These are phyloP conservation scores for Botrytis elliptica DNA, from an alignment of 2,329 filamentous ascomycete genomes.

Conservation along the genomic window DNA sequence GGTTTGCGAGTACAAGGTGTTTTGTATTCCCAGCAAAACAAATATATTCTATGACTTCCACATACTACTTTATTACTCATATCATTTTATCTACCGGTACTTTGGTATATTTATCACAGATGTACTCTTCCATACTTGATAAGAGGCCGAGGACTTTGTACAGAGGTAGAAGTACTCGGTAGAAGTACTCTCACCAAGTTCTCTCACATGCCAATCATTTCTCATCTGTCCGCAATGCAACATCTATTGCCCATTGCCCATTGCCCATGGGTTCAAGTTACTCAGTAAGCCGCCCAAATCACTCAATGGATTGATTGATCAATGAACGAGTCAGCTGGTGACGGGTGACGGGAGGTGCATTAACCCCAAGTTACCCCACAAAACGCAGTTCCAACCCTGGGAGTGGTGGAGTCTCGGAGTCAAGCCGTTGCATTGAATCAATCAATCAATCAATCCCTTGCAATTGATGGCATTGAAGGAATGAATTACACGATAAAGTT, in stretches of 20 bases:
- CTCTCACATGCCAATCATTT: background rate
- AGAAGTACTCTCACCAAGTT: background rate
- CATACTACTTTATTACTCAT: background rate
- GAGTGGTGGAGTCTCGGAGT: no score
- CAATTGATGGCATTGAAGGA: background rate
- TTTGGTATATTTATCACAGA: background rate
- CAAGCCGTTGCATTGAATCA: no score
- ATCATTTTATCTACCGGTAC: no score
- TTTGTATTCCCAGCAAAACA: background rate
- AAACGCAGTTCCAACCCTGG: background rate
- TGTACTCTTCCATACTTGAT: background rate
- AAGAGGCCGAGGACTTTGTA: background rate
- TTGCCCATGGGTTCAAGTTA: no score
- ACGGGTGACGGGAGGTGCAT: background rate
- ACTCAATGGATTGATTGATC: background rate
- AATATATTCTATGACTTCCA: background rate
- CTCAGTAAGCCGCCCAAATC: background rate
- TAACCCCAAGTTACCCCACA: background rate
- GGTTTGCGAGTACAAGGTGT: background rate
- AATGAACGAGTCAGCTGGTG: conserved; percentile 1
- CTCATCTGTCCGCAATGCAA: background rate
- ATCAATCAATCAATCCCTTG: background rate
- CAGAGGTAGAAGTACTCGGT: background rate
- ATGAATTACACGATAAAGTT: background rate
- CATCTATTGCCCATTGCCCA: background rate